A percentile compares a stretch with the other conserved stretches of the same genome.
Conservation (phyloP, 345 rosid species). For the Pugionium dolabratum region DNA sequence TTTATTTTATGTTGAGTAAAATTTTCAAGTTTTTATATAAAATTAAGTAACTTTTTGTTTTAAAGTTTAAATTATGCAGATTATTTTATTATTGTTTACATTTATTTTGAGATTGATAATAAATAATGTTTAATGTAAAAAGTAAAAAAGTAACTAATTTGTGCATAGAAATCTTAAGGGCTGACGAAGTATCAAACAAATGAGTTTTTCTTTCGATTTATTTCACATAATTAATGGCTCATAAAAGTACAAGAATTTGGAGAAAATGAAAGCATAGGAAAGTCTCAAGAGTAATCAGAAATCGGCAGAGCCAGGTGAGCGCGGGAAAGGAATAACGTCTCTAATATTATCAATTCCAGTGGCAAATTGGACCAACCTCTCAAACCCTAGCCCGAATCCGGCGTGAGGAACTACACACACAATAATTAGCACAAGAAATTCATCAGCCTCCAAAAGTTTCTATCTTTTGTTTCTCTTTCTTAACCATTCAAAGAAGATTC, state of each 20-base stretch:
- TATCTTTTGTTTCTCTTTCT: slow-evolving; percentile 5
- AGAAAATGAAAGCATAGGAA: slow-evolving; percentile 6
- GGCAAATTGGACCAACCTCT: slow-evolving; percentile 93
- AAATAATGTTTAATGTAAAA: no score
- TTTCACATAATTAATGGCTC: neutral
- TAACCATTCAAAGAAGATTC: neutral
- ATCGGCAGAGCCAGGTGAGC: slow-evolving; percentile 89
- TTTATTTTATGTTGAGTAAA: no score
- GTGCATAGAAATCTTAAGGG: no score
- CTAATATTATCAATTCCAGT: slow-evolving; percentile 92
- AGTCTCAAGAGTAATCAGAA: slow-evolving; percentile 42
- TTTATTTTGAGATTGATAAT: no score
- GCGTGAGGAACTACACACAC: slow-evolving; percentile 85
- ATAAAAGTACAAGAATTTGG: slow-evolving; percentile 19
- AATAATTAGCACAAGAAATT: slow-evolving; percentile 10
- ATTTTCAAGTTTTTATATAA: no score
- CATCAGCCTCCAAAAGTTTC: slow-evolving; percentile 21
- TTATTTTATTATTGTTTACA: no score
- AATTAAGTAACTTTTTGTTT: no score
- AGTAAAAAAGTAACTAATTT: no score
- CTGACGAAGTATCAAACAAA: no score
- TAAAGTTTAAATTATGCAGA: no score
- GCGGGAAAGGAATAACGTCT: slow-evolving; percentile 94
- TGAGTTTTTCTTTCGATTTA: no score
- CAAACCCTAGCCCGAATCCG: slow-evolving; percentile 93